Conservation (phyloP, 768 basidiomycete genomes). For the Coprinellus micaceus region DNA sequence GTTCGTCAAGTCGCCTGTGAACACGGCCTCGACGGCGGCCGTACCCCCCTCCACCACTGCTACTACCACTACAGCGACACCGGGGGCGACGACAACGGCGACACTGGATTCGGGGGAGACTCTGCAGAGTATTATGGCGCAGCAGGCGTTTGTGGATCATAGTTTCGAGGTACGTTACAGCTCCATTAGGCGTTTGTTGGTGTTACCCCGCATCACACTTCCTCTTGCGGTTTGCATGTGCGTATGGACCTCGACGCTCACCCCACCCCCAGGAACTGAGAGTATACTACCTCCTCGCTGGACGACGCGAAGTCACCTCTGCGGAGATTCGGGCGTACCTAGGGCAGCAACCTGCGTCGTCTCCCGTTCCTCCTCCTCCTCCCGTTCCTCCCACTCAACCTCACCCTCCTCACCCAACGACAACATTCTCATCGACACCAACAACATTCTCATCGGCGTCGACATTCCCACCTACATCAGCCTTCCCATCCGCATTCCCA, state of each 20-base stretch:
- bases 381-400: no score
- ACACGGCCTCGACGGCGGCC: not conserved
- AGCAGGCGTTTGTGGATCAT: constrained; percentile 12
- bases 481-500: no score
- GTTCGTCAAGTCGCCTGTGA: constrained; percentile 5
- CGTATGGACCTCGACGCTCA: no score
- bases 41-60: no score
- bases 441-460: no score
- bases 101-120: constrained; percentile 2
- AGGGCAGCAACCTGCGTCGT: not conserved
- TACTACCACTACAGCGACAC: no score
- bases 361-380: not conserved
- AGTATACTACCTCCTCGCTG: constrained; percentile 12
- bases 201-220: no score
- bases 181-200: not conserved
- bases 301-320: constrained; percentile 11
- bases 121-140: constrained; percentile 10
- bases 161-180: constrained; percentile 15
- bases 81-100: no score
- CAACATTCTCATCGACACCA: no score
- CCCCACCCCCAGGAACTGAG: constrained; percentile 13
- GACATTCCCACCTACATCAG: no score
- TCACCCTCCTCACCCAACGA: no score
- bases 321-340: constrained; percentile 11
- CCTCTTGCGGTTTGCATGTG: no score